These are phyloP conservation scores for Colletotrichum falcatum DNA, from an alignment of 2,329 filamentous ascomycete species.

Conservation along the genomic window DNA sequence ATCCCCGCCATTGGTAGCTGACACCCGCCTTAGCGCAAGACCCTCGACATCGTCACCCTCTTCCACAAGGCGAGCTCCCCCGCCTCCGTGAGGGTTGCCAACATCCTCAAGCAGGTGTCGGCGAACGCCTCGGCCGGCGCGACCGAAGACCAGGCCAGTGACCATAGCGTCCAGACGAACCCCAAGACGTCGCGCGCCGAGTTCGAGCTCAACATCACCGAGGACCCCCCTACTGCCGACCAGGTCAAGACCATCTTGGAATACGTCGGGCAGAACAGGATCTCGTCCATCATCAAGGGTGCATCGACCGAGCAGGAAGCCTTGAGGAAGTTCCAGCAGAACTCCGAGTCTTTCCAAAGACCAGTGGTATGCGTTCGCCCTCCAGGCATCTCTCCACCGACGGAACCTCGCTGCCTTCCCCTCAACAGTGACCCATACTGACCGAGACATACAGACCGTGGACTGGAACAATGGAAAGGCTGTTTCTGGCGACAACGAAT, in stretches of 20 bases:
- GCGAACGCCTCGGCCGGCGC: conserved; percentile 75
- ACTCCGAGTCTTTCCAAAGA: conserved; percentile 74
- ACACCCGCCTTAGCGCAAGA: conserved; percentile 70
- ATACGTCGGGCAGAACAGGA: conserved; percentile 76
- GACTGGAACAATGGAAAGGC: conserved; percentile 95
- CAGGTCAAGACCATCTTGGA: conserved; percentile 88
- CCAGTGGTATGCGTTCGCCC: conserved; percentile 74
- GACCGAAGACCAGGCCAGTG: conserved; percentile 80
- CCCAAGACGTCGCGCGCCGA: conserved; percentile 65
- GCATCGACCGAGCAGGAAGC: conserved; percentile 82
- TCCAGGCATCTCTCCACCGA: background rate
- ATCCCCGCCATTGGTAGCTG: conserved; percentile 37
- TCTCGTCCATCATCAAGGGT: conserved; percentile 75
- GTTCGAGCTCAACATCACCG: conserved; percentile 90
- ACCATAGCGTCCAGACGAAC: conserved; percentile 70
- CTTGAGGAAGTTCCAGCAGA: conserved; percentile 80
- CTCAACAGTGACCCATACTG: background rate
- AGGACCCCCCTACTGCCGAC: conserved; percentile 81
- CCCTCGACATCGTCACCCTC: conserved; percentile 91
- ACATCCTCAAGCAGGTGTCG: conserved; percentile 83
- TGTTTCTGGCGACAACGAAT: conserved; percentile 82
- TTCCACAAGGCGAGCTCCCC: conserved; percentile 87
- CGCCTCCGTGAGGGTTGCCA: conserved; percentile 78
- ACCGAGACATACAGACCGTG: conserved; percentile 65
- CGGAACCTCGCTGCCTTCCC: background rate